Conservation (phyloP, 2,329 filamentous ascomycete genomes). For the Trichocomaceae sp. region DNA sequence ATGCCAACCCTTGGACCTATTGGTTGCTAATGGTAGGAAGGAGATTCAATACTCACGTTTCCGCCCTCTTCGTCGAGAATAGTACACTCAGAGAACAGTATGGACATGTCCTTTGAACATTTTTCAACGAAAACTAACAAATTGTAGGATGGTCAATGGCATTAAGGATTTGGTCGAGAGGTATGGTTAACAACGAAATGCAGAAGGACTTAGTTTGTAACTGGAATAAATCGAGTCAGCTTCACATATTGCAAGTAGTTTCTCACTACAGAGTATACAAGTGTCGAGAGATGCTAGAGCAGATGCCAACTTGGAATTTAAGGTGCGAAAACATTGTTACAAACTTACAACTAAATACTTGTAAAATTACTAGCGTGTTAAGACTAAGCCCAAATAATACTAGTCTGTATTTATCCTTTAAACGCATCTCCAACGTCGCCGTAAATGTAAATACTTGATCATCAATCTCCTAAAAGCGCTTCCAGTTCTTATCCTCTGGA, state of each 20-base stretch:
- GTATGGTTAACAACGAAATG: slow-evolving; percentile 15
- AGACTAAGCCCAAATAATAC: background rate
- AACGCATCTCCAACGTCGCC: too few species aligned
- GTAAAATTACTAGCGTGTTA: background rate
- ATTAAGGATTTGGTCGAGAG: slow-evolving; percentile 20
- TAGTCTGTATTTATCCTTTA: too few species aligned
- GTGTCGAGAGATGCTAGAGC: slow-evolving; percentile 32
- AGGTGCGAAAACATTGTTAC: too few species aligned
- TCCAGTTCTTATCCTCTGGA: too few species aligned
- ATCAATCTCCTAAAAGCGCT: too few species aligned
- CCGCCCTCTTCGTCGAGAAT: slow-evolving; percentile 26
- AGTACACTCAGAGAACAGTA: slow-evolving; percentile 24
- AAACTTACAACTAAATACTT: slow-evolving; percentile 19
- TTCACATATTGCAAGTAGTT: too few species aligned
- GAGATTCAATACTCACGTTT: slow-evolving; percentile 31
- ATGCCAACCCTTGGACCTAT: background rate
- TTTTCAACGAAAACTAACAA: background rate
- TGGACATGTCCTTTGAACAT: background rate
- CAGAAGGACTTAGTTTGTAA: too few species aligned
- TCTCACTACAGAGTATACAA: too few species aligned
- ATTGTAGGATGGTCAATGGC: slow-evolving; percentile 20
- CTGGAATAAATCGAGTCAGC: too few species aligned
- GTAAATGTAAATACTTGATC: too few species aligned
- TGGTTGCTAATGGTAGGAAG: slow-evolving; percentile 16
- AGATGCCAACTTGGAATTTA: too few species aligned